phyloP scores from a whole-genome alignment of 768 basidiomycete genomes.

The Amyloporia xantha region DNA sequence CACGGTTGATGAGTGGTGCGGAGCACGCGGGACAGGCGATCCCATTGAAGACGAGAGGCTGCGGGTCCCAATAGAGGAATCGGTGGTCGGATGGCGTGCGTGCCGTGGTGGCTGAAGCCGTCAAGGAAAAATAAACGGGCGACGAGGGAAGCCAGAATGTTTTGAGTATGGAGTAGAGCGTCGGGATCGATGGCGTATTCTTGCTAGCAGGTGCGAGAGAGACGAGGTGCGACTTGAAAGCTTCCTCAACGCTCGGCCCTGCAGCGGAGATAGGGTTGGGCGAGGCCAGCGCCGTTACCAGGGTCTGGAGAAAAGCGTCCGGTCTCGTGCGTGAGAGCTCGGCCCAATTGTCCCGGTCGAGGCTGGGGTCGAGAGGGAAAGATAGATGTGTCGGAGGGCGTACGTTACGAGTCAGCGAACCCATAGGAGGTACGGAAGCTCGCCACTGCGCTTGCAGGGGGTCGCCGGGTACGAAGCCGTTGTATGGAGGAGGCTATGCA shows the following conservation, averaged over 20 bases:
- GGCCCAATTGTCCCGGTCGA: conserved; percentile 59
- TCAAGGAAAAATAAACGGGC: conserved; percentile 69
- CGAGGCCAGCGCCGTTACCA: conserved; percentile 51
- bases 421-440: conserved; percentile 19
- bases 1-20: conserved; percentile 53
- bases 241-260: conserved; percentile 65
- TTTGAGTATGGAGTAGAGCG: conserved; percentile 69
- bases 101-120: conserved; percentile 61
- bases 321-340: conserved; percentile 50
- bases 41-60: conserved; percentile 76
- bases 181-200: conserved; percentile 49
- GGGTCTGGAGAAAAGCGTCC: conserved; percentile 47
- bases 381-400: conserved; percentile 19
- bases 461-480: conserved; percentile 7
- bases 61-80: conserved; percentile 86
- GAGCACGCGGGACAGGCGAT: conserved; percentile 67
- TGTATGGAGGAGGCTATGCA: neutral
- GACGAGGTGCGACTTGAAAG: conserved; percentile 70
- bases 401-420: conserved; percentile 3
- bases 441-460: conserved; percentile 14
- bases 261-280: conserved; percentile 54
- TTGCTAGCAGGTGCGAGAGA: conserved; percentile 49
- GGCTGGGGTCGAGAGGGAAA: conserved; percentile 42
- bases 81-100: conserved; percentile 68
- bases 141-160: conserved; percentile 83